Evolutionary conservation across 176 grass and related monocot species (phyloP), one percentile per base, ranked within the genome.

Genomic region (Typha latifolia): DNA sequence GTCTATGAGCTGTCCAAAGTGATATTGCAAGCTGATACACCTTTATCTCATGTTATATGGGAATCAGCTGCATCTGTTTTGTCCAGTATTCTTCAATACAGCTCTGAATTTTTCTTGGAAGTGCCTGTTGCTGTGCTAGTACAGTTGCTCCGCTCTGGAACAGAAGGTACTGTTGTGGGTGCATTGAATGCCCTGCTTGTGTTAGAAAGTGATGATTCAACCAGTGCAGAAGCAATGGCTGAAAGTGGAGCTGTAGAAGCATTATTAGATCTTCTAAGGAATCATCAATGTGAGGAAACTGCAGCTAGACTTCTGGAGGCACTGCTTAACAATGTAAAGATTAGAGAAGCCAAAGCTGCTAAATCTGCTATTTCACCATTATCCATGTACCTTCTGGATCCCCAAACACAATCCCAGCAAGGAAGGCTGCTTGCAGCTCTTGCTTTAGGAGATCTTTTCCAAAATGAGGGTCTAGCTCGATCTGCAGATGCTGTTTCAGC

Each of bases 321-420:
- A 66, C 81, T 99, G 73, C 79, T 99, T 37, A 94, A 99, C 79
- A 99, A 99, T 76, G 82, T 99, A 75, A 93, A 90, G 77, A 99
- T 99, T 65, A 90, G 95, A 76, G 89, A 99, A 74, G 87, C 95
- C 0, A 99, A 90, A 70, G 95, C 89, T 73, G 95, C 86, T 24
- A 99, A 99, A 84, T 87, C 91, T 79, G 95, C 86, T 76, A 99
- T 99, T 70, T 82, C 86, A 74, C 95, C 95, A 68, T 84, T 99
- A 71, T 99, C 95, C 52, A 99, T 99, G 95, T 99, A 99, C 57
- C 89, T 99, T 86, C 74, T 94, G 57, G 95, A 99, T 78, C 95
- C 89, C 24, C 95, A 99, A 62, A 99, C 95, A 72, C 95, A 99
- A 32, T 99, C 89, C 72, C 95, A 90, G 70, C 95, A 99, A 74